Base-by-base conservation (phyloP, 331 rosid species). In the Pyracantha coccinea region DNA sequence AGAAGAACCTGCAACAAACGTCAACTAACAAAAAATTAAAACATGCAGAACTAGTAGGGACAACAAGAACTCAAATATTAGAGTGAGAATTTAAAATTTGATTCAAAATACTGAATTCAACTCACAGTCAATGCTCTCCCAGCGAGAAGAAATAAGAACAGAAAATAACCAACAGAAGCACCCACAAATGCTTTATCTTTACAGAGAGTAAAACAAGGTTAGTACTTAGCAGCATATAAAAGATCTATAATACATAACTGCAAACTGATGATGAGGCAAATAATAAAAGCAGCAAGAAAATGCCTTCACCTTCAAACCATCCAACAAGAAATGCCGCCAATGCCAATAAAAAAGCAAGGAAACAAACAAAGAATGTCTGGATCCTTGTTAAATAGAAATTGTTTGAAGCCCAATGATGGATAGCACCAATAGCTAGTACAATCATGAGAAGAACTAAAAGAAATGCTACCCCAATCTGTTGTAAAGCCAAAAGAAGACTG, bases 261-360 rank as follows among this genome's bases (percentile, higher is more conserved):
- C 41, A 59, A 21, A 66, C 63, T 75, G 57, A 60, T 66, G 71
- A 59, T 20, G 32, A 59, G 14, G 25, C 23, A 72, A 79, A 71
- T 29, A 58, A 64, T 73, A 50, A 65, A 8, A 70, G 58, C 23
- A 14, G 65, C 12, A 41, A 74, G 76, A 41, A 60, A 55, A 57
- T 59, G 65, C 33, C 29, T 74, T 81, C 82, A 95, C 99, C 99
- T 92, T 93, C 94, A 83, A 95, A 81, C 92, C 89, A 89, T 82
- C 99, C 99, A 80, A 95, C 97, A 75, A 92, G 87, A 81, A 95
- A 90, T 52, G 99, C 99, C 44, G 99, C 99, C 97, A 95, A 81
- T 76, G 99, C 99, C 89, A 95, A 89, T 66, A 92, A 85, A 86
- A 85, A 95, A 11, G 99, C 96, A 71, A 95, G 86, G 79, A 95